phyloP scores from a whole-genome alignment of 2,329 filamentous ascomycete species.

The Cladorrhinum sp. region DNA sequence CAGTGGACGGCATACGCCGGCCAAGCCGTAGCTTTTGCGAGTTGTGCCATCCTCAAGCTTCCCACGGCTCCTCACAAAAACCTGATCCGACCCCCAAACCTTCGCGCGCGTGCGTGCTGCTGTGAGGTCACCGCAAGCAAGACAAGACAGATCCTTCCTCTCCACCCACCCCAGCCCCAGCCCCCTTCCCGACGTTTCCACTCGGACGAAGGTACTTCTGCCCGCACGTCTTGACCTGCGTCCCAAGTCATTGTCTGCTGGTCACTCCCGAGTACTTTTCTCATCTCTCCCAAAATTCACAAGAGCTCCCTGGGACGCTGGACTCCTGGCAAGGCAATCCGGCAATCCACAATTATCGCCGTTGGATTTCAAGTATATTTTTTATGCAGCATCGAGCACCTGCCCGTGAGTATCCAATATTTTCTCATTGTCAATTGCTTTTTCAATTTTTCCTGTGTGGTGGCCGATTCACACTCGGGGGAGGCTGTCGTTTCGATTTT shows the following conservation, averaged over 20 bases:
- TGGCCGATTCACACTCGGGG: conserved; percentile 6
- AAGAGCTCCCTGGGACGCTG: neutral
- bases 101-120: neutral
- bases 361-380: conserved; percentile 7
- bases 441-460: neutral
- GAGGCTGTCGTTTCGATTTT: neutral
- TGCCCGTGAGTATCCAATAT: conserved; percentile 26
- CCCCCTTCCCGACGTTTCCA: conserved; percentile 22
- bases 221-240: conserved; percentile 22
- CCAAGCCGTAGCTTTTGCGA: conserved; percentile 1
- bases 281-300: conserved; percentile 11
- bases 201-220: conserved; percentile 27
- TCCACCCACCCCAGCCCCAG: conserved; percentile 21
- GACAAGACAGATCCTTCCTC: conserved; percentile 17
- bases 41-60: neutral
- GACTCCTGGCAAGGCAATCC: neutral
- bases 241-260: conserved; percentile 22
- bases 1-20: conserved; percentile 4
- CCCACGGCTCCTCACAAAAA: conserved; percentile 22
- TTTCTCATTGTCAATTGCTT: neutral
- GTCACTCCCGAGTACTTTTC: conserved; percentile 28
- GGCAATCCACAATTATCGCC: conserved; percentile 20
- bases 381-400: conserved; percentile 22
- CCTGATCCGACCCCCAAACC: conserved; percentile 21
- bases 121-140: conserved; percentile 18